phyloP scores from a whole-genome alignment of 768 basidiomycete genomes.

The Auricularia auricula-judae region DNA sequence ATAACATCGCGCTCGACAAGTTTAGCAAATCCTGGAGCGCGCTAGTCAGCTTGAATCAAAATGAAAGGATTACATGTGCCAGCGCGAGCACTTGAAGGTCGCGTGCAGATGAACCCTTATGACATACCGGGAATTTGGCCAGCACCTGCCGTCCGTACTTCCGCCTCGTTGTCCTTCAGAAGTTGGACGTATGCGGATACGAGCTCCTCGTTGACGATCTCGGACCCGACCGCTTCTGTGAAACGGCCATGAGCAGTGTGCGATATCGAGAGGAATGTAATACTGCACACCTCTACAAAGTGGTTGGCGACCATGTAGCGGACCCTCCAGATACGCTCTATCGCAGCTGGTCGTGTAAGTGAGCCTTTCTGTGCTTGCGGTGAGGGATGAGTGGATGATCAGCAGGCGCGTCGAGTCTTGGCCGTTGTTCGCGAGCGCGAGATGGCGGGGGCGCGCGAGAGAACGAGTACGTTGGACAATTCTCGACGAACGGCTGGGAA shows the following conservation, averaged over 20 bases:
- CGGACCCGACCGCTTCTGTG: constrained; percentile 80
- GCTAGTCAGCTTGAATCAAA: neutral
- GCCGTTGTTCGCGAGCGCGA: constrained; percentile 91
- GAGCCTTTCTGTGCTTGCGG: constrained; percentile 82
- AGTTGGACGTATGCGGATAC: constrained; percentile 88
- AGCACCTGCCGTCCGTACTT: constrained; percentile 91
- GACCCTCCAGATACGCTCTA: constrained; percentile 90
- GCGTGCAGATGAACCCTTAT: neutral
- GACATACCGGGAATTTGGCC: constrained; percentile 88
- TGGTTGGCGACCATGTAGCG: constrained; percentile 97
- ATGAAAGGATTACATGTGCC: too few species aligned
- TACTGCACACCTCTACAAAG: constrained; percentile 71
- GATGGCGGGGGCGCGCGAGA: constrained; percentile 80
- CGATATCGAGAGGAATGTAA: neutral
- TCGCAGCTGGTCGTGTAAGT: constrained; percentile 78
- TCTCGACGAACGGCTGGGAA: constrained; percentile 62
- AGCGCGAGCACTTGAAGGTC: neutral
- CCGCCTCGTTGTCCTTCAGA: constrained; percentile 96
- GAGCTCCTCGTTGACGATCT: constrained; percentile 87
- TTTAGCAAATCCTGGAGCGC: constrained; percentile 73
- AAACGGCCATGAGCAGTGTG: constrained; percentile 1
- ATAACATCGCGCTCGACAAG: constrained; percentile 90
- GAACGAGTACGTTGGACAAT: constrained; percentile 66
- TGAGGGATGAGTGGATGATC: constrained; percentile 87
- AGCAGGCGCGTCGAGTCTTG: constrained; percentile 95